Base-by-base conservation (phyloP, 2,329 filamentous ascomycete species). In the Passalora sequoiae region DNA sequence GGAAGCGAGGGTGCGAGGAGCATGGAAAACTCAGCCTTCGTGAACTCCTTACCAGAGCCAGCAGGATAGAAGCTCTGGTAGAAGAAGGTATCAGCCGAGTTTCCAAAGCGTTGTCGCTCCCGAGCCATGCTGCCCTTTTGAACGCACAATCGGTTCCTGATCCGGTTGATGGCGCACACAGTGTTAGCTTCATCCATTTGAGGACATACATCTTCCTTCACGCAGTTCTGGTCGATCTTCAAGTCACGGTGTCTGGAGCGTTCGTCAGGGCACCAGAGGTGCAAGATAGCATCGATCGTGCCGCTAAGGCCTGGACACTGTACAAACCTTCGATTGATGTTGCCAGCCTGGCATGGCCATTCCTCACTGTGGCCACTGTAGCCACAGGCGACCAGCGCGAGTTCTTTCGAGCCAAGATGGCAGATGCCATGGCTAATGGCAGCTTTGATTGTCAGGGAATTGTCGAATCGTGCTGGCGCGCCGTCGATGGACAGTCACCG, bases 311-410 rank as follows among this genome's bases (percentile, higher is more conserved):
- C n/a, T 36, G 32, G 32, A 20, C 16, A 36, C 16, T 36, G 13
- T 17, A 36, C 5, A 36, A 36, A 36, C n/a, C 15, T 17, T 17
- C 12, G 20, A 36, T 36, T 12, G 32, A 36, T n/a, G 32, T 36
- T 17, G 17, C 32, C 16, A 36, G 17, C 20, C 10, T 36, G 5
- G 15, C 13, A 12, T 36, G 32, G 32, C 32, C 32, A 36, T 36
- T 36, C 32, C 20, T 13, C 32, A 17, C 20, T 20, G 32, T 17
- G 6, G 32, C 15, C 32, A 20, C 13, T 20, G 32, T 36, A 3
- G 32, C 32, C 13, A 20, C 20, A 36, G 32, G 13, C n/a, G n/a
- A 13, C n/a, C 32, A 36, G 32, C 32, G 32, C 16, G 32, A 36
- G 20, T 36, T 36, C 32, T 36, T 36, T 20, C 8, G 20, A 17